Percentiles rank a stretch among this genome's conserved stretches.
Conservation (phyloP, 345 rosid species). For the Melaleuca quinquenervia region DNA sequence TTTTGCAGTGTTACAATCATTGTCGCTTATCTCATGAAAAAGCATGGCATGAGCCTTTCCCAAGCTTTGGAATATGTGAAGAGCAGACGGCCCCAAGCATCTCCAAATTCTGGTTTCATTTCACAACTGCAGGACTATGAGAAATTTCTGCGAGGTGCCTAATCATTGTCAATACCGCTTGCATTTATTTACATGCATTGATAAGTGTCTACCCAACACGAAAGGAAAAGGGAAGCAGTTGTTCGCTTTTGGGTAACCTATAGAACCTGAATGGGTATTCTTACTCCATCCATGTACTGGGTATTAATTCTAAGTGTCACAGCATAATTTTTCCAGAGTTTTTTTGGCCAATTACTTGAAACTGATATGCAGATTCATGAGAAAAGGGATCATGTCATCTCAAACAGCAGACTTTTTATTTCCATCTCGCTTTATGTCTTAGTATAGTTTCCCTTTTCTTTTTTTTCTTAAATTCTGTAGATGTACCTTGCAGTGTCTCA, state of each 20-base stretch:
- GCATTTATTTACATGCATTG: neutral
- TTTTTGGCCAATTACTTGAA: neutral
- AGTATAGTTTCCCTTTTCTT: neutral
- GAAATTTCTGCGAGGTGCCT: slow-evolving; percentile 33
- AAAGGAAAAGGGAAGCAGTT: neutral
- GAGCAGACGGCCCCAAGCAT: slow-evolving; percentile 24
- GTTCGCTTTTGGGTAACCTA: neutral
- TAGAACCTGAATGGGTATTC: neutral
- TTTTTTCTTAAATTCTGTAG: neutral
- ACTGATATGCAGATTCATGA: neutral
- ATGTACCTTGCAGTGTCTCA: neutral
- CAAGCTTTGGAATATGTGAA: slow-evolving; percentile 26
- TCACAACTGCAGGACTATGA: slow-evolving; percentile 30
- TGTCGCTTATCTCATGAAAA: slow-evolving; percentile 30
- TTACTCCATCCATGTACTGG: neutral
- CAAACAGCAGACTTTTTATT: neutral
- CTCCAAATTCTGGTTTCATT: slow-evolving; percentile 53
- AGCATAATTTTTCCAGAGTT: neutral
- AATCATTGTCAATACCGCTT: neutral
- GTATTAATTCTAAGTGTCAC: neutral
- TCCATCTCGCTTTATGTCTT: neutral
- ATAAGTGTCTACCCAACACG: neutral
- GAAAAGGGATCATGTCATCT: neutral
- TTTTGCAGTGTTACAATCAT: slow-evolving; percentile 24
- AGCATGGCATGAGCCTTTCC: slow-evolving; percentile 20